Conservation (phyloP, 306 rosid genomes). For the Potentilla sterilis region DNA sequence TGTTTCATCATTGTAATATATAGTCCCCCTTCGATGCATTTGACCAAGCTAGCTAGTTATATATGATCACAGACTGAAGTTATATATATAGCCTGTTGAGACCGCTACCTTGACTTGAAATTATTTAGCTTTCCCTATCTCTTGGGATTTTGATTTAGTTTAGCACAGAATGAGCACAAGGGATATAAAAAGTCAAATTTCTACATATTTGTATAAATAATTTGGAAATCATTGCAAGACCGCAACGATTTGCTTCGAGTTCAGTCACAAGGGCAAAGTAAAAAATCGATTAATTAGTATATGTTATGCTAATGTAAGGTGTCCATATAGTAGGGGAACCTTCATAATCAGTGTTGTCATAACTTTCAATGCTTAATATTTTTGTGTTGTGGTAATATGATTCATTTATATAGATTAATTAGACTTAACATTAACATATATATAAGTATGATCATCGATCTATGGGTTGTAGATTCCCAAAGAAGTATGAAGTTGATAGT, state of each 20-base stretch:
- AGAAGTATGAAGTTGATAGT: neutral
- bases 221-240: neutral
- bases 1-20: neutral
- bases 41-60: neutral
- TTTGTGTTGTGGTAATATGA: neutral
- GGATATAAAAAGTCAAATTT: neutral
- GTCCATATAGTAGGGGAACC: neutral
- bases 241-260: neutral
- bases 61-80: too few relatives aligned
- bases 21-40: neutral
- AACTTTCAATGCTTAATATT: neutral
- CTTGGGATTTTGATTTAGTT: neutral
- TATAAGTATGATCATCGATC: too few relatives aligned
- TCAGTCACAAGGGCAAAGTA: neutral
- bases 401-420: neutral
- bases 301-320: neutral
- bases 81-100: neutral
- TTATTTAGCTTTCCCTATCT: neutral
- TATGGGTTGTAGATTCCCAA: neutral
- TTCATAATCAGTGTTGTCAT: neutral
- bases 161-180: neutral
- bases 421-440: neutral
- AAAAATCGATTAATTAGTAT: neutral
- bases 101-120: neutral
- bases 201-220: too few relatives aligned